These are phyloP conservation scores for Moricandia moricandioides DNA, from an alignment of 345 rosid species.

Conservation along the genomic window DNA sequence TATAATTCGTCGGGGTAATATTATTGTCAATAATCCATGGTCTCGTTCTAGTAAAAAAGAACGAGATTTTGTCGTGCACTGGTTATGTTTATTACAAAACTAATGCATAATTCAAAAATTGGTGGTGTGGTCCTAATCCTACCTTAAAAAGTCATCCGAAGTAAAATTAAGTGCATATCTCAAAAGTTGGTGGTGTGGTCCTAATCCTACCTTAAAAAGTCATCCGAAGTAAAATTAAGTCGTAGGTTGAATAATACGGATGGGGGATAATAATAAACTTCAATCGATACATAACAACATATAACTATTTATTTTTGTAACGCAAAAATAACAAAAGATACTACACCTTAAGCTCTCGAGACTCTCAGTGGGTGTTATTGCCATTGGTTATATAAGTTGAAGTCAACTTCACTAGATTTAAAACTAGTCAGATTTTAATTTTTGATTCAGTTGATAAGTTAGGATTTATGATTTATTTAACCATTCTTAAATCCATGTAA, in stretches of 20 bases:
- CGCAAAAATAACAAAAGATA: too few species aligned
- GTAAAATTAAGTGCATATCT: slow-evolving; percentile 3
- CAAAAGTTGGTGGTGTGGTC: slow-evolving; percentile 18
- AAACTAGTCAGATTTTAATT: too few species aligned
- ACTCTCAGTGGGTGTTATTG: too few species aligned
- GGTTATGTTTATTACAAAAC: background rate
- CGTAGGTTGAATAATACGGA: background rate
- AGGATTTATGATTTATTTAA: too few species aligned
- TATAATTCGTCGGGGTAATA: background rate
- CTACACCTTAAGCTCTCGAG: too few species aligned
- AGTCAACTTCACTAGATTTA: too few species aligned
- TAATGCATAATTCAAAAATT: background rate
- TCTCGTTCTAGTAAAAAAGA: background rate
- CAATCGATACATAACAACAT: too few species aligned
- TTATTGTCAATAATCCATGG: background rate
- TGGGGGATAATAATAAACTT: too few species aligned
- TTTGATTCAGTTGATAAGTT: too few species aligned
- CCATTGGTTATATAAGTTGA: too few species aligned
- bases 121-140: slow-evolving; percentile 23
- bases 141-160: background rate
- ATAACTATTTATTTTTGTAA: too few species aligned
- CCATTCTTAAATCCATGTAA: too few species aligned
- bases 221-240: slow-evolving; percentile 1
- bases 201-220: background rate
- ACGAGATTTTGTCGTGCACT: slow-evolving; percentile 5